Conservation (phyloP, 768 basidiomycete species). For the Lactarius indigo region DNA sequence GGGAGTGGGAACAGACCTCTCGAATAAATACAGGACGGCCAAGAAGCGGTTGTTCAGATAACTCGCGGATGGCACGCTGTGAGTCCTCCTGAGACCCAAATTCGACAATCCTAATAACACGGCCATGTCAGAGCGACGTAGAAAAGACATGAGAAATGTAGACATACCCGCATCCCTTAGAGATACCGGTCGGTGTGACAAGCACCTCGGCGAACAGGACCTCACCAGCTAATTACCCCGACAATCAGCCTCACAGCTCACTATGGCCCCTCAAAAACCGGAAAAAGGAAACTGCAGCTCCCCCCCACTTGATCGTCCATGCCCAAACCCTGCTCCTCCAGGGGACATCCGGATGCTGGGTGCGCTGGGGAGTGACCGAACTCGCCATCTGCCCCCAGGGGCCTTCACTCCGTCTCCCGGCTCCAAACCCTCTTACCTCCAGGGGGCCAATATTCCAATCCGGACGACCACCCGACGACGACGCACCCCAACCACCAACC, state of each 20-base stretch:
- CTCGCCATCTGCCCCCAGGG: constrained; percentile 9
- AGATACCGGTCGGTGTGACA: constrained; percentile 91
- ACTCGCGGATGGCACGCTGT: constrained; percentile 82
- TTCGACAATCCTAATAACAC: constrained; percentile 81
- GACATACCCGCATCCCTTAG: constrained; percentile 98
- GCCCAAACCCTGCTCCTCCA: constrained; percentile 6
- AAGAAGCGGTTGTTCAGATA: constrained; percentile 86
- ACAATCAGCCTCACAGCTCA: constrained; percentile 82
- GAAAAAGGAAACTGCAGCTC: constrained; percentile 30
- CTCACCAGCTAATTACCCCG: constrained; percentile 95
- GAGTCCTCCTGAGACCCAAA: constrained; percentile 87
- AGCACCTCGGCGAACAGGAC: constrained; percentile 99
- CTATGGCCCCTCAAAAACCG: constrained; percentile 42
- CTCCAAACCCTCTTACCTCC: constrained; percentile 11
- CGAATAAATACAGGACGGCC: constrained; percentile 96
- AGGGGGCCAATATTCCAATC: constrained; percentile 5
- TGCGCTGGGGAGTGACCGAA: constrained; percentile 5
- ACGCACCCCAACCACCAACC: background rate
- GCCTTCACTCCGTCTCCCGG: background rate
- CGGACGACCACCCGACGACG: constrained; percentile 6
- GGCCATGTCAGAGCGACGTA: constrained; percentile 22
- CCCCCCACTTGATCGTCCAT: constrained; percentile 12
- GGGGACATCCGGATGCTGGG: background rate
- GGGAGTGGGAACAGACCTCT: constrained; percentile 68
- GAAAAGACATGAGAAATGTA: background rate